phyloP scores from a whole-genome alignment of 2,329 filamentous ascomycete species.

The Immersiporthe knoxdaviesiana region DNA sequence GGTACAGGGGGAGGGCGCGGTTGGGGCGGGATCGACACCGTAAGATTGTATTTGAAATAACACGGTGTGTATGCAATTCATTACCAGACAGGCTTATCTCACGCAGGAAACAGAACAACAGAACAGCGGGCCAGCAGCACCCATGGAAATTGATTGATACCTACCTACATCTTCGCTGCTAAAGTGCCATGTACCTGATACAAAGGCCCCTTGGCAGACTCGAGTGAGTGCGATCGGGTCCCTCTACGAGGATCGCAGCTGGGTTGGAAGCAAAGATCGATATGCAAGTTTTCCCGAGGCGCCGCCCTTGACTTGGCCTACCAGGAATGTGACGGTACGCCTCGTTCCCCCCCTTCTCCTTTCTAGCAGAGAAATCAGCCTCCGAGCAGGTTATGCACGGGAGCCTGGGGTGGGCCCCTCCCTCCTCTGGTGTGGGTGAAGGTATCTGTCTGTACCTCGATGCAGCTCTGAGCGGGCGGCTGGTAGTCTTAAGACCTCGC shows the following conservation, averaged over 20 bases:
- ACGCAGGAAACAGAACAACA: background rate
- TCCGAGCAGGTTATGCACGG: background rate
- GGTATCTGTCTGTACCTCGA: background rate
- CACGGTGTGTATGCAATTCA: background rate
- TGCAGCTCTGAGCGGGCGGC: background rate
- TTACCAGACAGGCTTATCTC: background rate
- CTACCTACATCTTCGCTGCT: background rate
- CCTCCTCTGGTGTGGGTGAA: no score
- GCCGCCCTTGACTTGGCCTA: background rate
- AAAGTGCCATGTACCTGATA: background rate
- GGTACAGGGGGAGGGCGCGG: no score
- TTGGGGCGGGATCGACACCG: background rate
- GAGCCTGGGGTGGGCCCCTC: no score
- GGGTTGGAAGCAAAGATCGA: background rate
- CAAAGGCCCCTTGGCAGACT: background rate
- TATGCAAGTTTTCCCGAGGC: background rate
- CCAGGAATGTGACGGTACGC: background rate
- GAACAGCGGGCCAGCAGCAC: no score
- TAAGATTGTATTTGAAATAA: background rate
- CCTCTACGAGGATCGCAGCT: background rate
- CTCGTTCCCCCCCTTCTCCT: no score
- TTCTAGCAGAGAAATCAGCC: background rate
- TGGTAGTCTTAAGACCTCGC: no score
- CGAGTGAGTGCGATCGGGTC: background rate
- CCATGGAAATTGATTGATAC: background rate